Percentiles rank a stretch among this genome's conserved stretches.
Conservation (phyloP, 2,329 filamentous ascomycete genomes). For the Xylaria sp. region DNA sequence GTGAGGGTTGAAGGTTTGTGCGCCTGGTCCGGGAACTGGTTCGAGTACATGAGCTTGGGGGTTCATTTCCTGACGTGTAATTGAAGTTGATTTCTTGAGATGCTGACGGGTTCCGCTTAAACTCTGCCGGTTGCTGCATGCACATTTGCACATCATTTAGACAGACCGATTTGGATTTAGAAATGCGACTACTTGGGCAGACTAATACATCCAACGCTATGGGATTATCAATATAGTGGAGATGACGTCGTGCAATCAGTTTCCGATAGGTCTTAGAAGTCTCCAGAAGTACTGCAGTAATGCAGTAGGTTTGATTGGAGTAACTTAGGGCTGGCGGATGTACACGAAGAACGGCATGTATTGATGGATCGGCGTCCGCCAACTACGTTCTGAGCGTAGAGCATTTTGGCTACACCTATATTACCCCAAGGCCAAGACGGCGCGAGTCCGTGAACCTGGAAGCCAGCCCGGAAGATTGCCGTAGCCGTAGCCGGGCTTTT, state of each 20-base stretch:
- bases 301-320: not conserved
- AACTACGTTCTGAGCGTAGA: not conserved
- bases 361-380: not conserved
- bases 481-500: slow-evolving; percentile 16
- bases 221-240: slow-evolving; percentile 8
- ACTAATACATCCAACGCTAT: not conserved
- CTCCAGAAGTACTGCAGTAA: too few species aligned
- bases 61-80: slow-evolving; percentile 3
- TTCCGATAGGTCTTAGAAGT: slow-evolving; percentile 11
- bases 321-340: too few species aligned
- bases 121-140: not conserved
- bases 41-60: not conserved
- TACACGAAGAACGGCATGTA: not conserved
- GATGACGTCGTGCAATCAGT: slow-evolving; percentile 11
- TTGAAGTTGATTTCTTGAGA: slow-evolving; percentile 8
- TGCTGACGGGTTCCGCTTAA: slow-evolving; percentile 7
- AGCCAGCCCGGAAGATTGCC: slow-evolving; percentile 15
- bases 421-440: slow-evolving; percentile 12
- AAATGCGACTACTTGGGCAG: not conserved
- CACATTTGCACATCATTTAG: not conserved
- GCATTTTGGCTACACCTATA: not conserved
- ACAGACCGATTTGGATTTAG: not conserved
- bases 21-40: not conserved
- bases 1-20: not conserved
- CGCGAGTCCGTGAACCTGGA: not conserved